Conservation (phyloP, 1,284 basidiomycete species). For the Ceraceosorus bombacis region DNA sequence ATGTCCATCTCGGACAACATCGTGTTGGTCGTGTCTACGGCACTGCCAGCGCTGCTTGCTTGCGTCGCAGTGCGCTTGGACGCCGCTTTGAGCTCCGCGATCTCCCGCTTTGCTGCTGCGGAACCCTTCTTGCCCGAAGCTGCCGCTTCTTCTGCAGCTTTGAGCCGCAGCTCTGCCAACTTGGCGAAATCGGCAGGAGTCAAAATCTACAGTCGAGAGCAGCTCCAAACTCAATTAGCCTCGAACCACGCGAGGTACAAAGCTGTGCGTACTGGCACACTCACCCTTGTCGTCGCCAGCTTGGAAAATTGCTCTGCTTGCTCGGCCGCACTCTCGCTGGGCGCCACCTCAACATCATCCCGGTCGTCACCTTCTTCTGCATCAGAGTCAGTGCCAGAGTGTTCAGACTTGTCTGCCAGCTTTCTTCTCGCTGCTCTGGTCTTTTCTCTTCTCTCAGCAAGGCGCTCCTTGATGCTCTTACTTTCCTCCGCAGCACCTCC, state of each 20-base stretch:
- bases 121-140: slow-evolving; percentile 30
- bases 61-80: slow-evolving; percentile 56
- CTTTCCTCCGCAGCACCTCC: slow-evolving; percentile 15
- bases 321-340: slow-evolving; percentile 5
- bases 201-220: slow-evolving; percentile 62
- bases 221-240: slow-evolving; percentile 11
- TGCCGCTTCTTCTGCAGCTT: slow-evolving; percentile 63
- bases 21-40: slow-evolving; percentile 52
- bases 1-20: slow-evolving; percentile 54
- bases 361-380: slow-evolving; percentile 19
- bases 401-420: slow-evolving; percentile 19
- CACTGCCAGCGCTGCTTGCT: slow-evolving; percentile 32
- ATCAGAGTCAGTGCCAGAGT: slow-evolving; percentile 8
- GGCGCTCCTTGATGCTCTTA: slow-evolving; percentile 31
- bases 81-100: slow-evolving; percentile 59
- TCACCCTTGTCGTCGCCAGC: slow-evolving; percentile 67
- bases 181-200: slow-evolving; percentile 95
- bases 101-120: slow-evolving; percentile 30
- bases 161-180: slow-evolving; percentile 75
- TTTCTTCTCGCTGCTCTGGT: slow-evolving; percentile 56
- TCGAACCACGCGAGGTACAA: no score
- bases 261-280: no score
- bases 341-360: slow-evolving; percentile 11
- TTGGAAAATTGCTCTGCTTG: slow-evolving; percentile 31
- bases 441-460: slow-evolving; percentile 24